phyloP scores from a whole-genome alignment of 805 yeast genomes.

The Blastobotrys parvus region DNA sequence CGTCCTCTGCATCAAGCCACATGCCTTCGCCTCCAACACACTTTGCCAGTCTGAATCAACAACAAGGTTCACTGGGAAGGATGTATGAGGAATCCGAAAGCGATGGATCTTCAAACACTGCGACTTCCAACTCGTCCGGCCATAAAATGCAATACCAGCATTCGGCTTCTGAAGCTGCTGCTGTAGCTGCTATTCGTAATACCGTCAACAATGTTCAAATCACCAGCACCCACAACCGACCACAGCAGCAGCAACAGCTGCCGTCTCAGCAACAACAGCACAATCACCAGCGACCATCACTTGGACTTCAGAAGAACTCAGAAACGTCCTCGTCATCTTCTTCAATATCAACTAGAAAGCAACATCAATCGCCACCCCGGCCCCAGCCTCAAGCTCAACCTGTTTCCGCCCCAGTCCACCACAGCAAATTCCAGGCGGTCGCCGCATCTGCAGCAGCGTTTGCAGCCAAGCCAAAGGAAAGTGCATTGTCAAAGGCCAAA shows the following conservation, averaged over 20 bases:
- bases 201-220: background rate
- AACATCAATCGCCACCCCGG: background rate
- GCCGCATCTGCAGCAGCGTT: constrained; percentile 29
- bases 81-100: background rate
- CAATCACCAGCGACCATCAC: background rate
- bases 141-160: constrained; percentile 1
- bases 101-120: background rate
- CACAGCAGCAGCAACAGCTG: background rate
- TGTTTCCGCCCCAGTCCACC: background rate
- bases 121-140: background rate
- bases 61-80: background rate
- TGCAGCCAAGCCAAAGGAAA: constrained; percentile 20
- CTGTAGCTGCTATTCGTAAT: constrained; percentile 18
- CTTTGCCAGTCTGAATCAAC: background rate
- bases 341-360: too few species aligned
- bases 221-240: background rate
- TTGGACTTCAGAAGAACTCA: background rate
- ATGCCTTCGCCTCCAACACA: constrained; percentile 13
- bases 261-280: background rate
- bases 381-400: background rate
- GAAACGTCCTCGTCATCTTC: background rate
- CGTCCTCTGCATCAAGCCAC: constrained; percentile 18
- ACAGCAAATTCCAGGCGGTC: constrained; percentile 10
- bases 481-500: constrained; percentile 24
- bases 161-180: constrained; percentile 21